Conservation (phyloP, 2,329 filamentous ascomycete genomes). For the Colletotrichum zoysiae region DNA sequence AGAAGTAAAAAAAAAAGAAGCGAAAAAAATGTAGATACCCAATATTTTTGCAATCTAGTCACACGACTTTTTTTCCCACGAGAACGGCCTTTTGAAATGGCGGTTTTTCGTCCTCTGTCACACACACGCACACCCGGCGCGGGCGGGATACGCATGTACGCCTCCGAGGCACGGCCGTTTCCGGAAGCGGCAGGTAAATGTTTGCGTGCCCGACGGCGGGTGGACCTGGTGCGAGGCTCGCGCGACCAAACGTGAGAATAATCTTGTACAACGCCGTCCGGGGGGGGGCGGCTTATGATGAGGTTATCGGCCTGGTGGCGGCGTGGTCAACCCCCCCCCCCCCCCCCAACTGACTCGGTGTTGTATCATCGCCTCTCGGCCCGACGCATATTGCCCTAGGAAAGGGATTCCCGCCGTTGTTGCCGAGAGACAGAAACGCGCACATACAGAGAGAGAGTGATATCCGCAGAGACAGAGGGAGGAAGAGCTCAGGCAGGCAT, state of each 20-base stretch:
- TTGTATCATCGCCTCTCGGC: not conserved
- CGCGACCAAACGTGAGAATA: not conserved
- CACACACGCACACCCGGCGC: not conserved
- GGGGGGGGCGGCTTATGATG: too few relatives aligned
- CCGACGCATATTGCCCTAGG: not conserved
- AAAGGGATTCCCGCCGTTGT: not conserved
- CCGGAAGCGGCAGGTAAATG: not conserved
- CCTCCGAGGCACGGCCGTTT: not conserved
- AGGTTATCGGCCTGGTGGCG: too few relatives aligned
- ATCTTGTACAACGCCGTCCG: too few relatives aligned
- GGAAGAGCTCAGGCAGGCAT: too few relatives aligned
- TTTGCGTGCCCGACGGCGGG: too few relatives aligned
- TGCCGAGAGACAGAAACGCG: too few relatives aligned
- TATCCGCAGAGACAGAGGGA: too few relatives aligned
- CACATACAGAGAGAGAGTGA: too few relatives aligned
- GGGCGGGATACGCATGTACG: not conserved
- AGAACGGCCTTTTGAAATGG: not conserved
- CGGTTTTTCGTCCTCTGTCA: not conserved
- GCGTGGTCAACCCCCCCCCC: too few relatives aligned
- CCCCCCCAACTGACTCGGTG: not conserved
- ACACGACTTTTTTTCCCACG: not conserved
- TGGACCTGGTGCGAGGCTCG: too few relatives aligned
- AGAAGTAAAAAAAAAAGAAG: rapidly evolving
- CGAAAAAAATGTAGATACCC: not conserved
- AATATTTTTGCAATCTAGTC: not conserved